These are phyloP conservation scores for Endotrypanum monterogeii DNA, from an alignment of 208 protist species.

Conservation along the genomic window DNA sequence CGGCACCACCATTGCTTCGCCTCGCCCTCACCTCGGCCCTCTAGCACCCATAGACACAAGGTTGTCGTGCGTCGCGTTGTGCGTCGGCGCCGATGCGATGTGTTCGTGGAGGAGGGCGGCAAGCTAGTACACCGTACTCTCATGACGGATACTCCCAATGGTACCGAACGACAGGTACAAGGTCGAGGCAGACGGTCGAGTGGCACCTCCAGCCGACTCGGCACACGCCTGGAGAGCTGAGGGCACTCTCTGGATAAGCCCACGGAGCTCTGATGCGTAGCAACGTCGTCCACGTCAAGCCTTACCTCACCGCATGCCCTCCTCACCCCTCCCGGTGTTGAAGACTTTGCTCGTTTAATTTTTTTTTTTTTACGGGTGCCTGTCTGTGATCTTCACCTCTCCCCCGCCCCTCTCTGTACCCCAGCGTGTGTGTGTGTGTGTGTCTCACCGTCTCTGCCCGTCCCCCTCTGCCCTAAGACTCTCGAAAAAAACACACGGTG, in stretches of 20 bases:
- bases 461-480: no score
- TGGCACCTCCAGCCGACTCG: background rate
- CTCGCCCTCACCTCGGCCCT: background rate
- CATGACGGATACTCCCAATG: background rate
- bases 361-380: no score
- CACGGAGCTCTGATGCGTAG: background rate
- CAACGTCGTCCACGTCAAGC: background rate
- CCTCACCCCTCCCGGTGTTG: no score
- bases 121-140: constrained; percentile 18
- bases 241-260: background rate
- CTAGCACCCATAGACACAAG: background rate
- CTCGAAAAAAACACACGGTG: no score
- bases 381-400: no score
- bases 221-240: background rate
- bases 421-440: no score
- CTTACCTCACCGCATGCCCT: no score
- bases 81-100: constrained; percentile 30
- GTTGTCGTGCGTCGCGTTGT: constrained; percentile 34
- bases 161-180: background rate
- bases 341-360: no score
- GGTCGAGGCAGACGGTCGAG: background rate
- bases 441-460: no score
- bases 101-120: constrained; percentile 29
- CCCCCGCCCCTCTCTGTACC: no score
- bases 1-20: background rate